Conservation (phyloP, 2,329 filamentous ascomycete species). For the Colletotrichum tofieldiae region DNA sequence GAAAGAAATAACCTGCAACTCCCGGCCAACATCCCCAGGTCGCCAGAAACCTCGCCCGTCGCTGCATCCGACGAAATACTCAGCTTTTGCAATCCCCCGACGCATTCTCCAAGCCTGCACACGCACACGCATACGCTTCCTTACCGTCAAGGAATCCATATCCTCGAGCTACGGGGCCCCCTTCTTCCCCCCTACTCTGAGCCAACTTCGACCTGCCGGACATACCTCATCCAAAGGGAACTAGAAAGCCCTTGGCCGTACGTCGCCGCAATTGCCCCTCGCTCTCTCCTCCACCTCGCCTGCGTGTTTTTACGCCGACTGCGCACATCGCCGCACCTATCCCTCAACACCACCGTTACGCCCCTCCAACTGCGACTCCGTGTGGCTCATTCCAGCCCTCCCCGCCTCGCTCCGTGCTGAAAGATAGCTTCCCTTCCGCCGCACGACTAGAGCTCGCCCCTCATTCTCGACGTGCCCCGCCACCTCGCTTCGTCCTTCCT, state of each 20-base stretch:
- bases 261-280: conserved; percentile 27
- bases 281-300: conserved; percentile 10
- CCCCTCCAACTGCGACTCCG: conserved; percentile 13
- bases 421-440: conserved; percentile 15
- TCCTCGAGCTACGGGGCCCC: conserved; percentile 9
- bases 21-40: conserved; percentile 22
- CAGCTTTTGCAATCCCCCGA: conserved; percentile 16
- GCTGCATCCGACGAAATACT: conserved; percentile 20
- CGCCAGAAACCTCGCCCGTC: conserved; percentile 8
- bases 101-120: conserved; percentile 7
- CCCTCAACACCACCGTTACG: conserved; percentile 3
- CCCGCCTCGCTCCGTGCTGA: conserved; percentile 18
- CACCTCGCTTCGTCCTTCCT: conserved; percentile 13
- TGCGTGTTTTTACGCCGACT: conserved; percentile 33
- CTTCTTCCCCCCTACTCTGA: conserved; percentile 17
- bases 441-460: conserved; percentile 22
- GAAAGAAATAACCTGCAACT: conserved; percentile 17
- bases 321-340: conserved; percentile 12
- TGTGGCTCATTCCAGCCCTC: conserved; percentile 28
- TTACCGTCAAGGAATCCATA: conserved; percentile 4
- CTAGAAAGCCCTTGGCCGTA: not conserved
- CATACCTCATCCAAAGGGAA: conserved; percentile 14
- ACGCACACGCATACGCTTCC: conserved; percentile 2
- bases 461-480: conserved; percentile 34
- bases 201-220: conserved; percentile 7